Percentiles rank a stretch among this genome's conserved stretches.
Conservation (phyloP, 495 filamentous ascomycete species). For the Penicillium lagena region DNA sequence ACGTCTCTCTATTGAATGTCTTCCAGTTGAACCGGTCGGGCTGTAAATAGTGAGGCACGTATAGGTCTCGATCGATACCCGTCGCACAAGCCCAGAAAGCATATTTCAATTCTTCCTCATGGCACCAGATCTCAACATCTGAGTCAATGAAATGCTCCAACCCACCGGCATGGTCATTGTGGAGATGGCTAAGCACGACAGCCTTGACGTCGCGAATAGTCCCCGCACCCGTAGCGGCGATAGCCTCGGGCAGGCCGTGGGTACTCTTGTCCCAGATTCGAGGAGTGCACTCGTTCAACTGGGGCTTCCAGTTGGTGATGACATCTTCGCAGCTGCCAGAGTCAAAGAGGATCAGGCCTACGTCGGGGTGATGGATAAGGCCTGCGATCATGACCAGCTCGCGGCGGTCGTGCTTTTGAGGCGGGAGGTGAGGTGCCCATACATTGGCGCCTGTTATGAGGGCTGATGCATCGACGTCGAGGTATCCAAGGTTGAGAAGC, state of each 20-base stretch:
- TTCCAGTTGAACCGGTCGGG: slow-evolving; percentile 26
- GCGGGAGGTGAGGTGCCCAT: too few relatives aligned
- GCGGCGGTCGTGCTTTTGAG: slow-evolving; percentile 23
- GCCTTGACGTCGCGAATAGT: slow-evolving; percentile 45
- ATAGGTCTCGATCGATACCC: slow-evolving; percentile 37
- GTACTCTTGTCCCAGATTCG: slow-evolving; percentile 32
- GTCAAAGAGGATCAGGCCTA: slow-evolving; percentile 47
- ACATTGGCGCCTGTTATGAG: too few relatives aligned
- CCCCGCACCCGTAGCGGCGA: slow-evolving; percentile 38
- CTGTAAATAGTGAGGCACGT: slow-evolving; percentile 32
- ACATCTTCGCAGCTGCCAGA: slow-evolving; percentile 44
- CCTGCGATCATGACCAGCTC: slow-evolving; percentile 36
- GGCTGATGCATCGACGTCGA: too few relatives aligned
- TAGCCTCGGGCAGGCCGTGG: slow-evolving; percentile 38
- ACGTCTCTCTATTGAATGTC: slow-evolving; percentile 20
- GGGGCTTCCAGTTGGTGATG: slow-evolving; percentile 30
- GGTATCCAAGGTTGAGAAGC: too few relatives aligned
- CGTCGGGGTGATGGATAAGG: slow-evolving; percentile 44
- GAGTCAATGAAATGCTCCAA: slow-evolving; percentile 43
- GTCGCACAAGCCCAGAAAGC: slow-evolving; percentile 43
- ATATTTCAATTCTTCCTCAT: slow-evolving; percentile 44
- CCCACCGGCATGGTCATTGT: slow-evolving; percentile 49
- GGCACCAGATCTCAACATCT: slow-evolving; percentile 45
- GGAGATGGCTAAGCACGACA: slow-evolving; percentile 47
- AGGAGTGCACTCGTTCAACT: slow-evolving; percentile 37